These are phyloP conservation scores for Schizopora paradoxa DNA, from an alignment of 1,284 basidiomycete genomes.

Conservation along the genomic window DNA sequence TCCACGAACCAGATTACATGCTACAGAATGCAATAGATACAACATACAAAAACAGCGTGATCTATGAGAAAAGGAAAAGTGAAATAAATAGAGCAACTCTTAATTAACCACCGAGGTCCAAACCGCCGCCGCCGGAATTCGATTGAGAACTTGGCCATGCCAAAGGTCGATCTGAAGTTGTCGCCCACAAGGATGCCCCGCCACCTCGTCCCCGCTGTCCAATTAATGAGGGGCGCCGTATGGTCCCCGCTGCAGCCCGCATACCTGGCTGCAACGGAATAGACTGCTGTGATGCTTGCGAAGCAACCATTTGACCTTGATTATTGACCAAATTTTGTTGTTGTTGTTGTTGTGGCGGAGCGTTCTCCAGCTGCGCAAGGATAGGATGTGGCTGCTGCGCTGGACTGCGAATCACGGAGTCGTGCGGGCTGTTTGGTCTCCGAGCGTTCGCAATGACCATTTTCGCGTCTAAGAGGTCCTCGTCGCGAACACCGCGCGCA, in stretches of 20 bases:
- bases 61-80: background rate
- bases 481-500: slow-evolving; percentile 38
- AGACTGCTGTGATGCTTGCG: slow-evolving; percentile 3
- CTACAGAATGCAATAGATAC: background rate
- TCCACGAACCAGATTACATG: background rate
- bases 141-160: background rate
- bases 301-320: slow-evolving; percentile 8
- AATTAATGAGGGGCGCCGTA: slow-evolving; percentile 28
- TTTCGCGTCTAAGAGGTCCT: slow-evolving; percentile 25
- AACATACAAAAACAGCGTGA: background rate
- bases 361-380: no score
- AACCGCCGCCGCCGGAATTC: background rate
- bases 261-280: slow-evolving; percentile 22
- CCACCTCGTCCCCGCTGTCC: slow-evolving; percentile 28
- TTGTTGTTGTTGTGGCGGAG: no score
- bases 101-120: slow-evolving; percentile 14
- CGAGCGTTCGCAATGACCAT: slow-evolving; percentile 25
- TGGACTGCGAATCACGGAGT: no score
- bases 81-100: background rate
- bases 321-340: no score
- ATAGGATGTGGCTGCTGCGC: no score
- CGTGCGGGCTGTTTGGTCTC: no score
- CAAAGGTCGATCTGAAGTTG: slow-evolving; percentile 7
- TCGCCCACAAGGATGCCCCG: slow-evolving; percentile 15
- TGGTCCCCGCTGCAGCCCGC: slow-evolving; percentile 25